Percentiles rank a stretch among this genome's conserved stretches.
phyloP scores from a whole-genome alignment of 1,284 basidiomycete genomes.

The Sutorius eximius region DNA sequence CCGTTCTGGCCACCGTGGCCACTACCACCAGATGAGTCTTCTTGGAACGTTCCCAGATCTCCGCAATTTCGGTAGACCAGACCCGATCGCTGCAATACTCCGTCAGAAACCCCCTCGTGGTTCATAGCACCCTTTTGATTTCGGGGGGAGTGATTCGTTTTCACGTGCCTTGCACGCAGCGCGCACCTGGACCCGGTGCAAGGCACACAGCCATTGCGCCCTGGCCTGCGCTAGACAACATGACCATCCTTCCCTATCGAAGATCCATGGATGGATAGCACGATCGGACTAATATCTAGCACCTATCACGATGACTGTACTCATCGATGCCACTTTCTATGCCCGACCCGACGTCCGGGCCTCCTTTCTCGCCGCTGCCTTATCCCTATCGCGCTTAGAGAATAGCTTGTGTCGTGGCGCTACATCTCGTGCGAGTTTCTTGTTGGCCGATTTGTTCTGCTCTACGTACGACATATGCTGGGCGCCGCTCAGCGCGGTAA shows the following conservation, averaged over 20 bases:
- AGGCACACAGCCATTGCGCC: slow-evolving; percentile 22
- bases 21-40: background rate
- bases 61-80: background rate
- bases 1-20: background rate
- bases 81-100: slow-evolving; percentile 6
- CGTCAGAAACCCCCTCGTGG: slow-evolving; percentile 27
- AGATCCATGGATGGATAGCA: slow-evolving; percentile 11
- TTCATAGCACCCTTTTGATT: slow-evolving; percentile 29
- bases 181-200: slow-evolving; percentile 25
- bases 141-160: slow-evolving; percentile 30
- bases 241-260: slow-evolving; percentile 13
- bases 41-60: slow-evolving; percentile 1
- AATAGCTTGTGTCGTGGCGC: slow-evolving; percentile 77
- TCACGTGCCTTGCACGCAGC: slow-evolving; percentile 30
- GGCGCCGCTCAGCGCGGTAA: slow-evolving; percentile 84
- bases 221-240: slow-evolving; percentile 13
- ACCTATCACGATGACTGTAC: slow-evolving; percentile 12
- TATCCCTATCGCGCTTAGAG: slow-evolving; percentile 74
- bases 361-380: slow-evolving; percentile 58
- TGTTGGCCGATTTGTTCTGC: slow-evolving; percentile 89
- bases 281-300: slow-evolving; percentile 16
- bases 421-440: slow-evolving; percentile 71
- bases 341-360: slow-evolving; percentile 38
- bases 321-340: slow-evolving; percentile 21
- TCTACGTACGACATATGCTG: slow-evolving; percentile 91